These are phyloP conservation scores for Russula sp. DNA, from an alignment of 768 basidiomycete species.

Conservation along the genomic window DNA sequence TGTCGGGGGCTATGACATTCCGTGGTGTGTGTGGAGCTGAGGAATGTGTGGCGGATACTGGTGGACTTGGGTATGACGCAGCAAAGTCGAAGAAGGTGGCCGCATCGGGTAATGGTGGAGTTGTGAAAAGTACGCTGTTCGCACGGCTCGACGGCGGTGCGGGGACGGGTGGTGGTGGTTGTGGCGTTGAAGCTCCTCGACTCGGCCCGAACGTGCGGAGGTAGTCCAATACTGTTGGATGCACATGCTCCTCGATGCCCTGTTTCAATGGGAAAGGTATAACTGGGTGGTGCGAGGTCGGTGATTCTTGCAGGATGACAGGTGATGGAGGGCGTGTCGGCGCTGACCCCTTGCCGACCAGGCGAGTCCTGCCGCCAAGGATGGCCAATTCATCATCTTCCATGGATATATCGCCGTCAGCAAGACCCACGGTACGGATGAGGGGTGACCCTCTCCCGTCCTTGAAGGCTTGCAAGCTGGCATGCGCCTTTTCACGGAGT, in stretches of 20 bases:
- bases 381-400: constrained; percentile 60
- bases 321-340: constrained; percentile 38
- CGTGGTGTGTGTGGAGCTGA: constrained; percentile 23
- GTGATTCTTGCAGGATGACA: constrained; percentile 54
- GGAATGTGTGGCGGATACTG: constrained; percentile 15
- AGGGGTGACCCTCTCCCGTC: constrained; percentile 52
- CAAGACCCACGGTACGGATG: constrained; percentile 38
- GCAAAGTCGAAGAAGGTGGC: constrained; percentile 23
- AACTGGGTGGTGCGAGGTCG: constrained; percentile 66
- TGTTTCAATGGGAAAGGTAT: constrained; percentile 65
- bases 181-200: constrained; percentile 15
- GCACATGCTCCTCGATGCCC: constrained; percentile 48
- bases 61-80: constrained; percentile 26
- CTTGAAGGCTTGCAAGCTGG: constrained; percentile 60
- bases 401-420: constrained; percentile 46
- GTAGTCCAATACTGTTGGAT: constrained; percentile 67
- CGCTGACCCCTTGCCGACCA: constrained; percentile 58
- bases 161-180: constrained; percentile 9
- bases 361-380: constrained; percentile 61
- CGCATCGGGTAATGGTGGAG: constrained; percentile 14
- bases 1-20: constrained; percentile 4
- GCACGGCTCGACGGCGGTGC: constrained; percentile 8
- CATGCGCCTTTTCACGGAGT: constrained; percentile 63
- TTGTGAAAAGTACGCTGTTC: constrained; percentile 1
- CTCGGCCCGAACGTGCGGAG: constrained; percentile 55